Percentiles rank a stretch among this genome's conserved stretches.
Conservation (phyloP, 1,284 basidiomycete genomes). For the Moesziomyces aphidis region DNA sequence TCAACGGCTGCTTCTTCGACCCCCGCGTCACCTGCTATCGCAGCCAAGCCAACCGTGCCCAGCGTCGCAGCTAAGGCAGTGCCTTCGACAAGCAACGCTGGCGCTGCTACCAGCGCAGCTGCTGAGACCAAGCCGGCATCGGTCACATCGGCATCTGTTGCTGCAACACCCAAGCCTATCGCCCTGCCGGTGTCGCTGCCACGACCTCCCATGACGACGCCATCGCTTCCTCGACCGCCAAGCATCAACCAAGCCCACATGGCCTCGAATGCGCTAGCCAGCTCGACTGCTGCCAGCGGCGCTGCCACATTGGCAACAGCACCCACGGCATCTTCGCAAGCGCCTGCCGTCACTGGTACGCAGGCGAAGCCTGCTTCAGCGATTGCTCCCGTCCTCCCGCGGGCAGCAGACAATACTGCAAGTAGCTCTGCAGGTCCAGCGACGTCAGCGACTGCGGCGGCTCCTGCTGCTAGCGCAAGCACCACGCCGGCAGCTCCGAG, state of each 20-base stretch:
- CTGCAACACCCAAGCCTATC: constrained; percentile 16
- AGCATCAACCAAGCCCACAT: constrained; percentile 42
- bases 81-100: constrained; percentile 3
- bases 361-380: constrained; percentile 10
- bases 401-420: neutral
- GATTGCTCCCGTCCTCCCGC: neutral
- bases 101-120: neutral
- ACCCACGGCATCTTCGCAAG: constrained; percentile 3
- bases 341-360: neutral
- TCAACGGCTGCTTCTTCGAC: constrained; percentile 2
- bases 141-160: constrained; percentile 3
- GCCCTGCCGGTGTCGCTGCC: constrained; percentile 31
- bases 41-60: constrained; percentile 7
- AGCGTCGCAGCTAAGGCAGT: constrained; percentile 4
- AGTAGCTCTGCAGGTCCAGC: constrained; percentile 9
- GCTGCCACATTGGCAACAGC: constrained; percentile 3
- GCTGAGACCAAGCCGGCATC: constrained; percentile 17
- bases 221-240: constrained; percentile 34
- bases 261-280: constrained; percentile 10
- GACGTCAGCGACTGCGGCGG: constrained; percentile 4
- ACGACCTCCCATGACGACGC: constrained; percentile 35
- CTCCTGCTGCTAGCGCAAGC: constrained; percentile 7
- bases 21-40: neutral
- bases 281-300: constrained; percentile 1
- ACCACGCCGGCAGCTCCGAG: constrained; percentile 5